Conservation (phyloP, 306 rosid genomes). For the Senna tora region DNA sequence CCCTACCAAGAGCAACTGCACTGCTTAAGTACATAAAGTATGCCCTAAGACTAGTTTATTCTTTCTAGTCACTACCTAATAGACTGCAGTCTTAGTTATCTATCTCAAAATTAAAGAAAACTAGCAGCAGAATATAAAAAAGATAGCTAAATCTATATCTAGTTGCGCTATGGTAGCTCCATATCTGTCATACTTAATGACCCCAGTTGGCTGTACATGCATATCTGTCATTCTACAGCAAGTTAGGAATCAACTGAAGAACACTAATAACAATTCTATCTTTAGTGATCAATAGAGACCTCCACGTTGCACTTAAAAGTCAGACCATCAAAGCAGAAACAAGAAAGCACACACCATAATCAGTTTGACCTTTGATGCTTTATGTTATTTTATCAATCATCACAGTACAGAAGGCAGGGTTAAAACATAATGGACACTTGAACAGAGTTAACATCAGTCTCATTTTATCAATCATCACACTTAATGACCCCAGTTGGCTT, state of each 20-base stretch:
- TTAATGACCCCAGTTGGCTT: not conserved
- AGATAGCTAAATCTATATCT: not conserved
- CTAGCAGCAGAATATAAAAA: no score
- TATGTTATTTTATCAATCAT: not conserved
- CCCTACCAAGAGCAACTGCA: slow-evolving; percentile 15
- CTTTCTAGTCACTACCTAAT: no score
- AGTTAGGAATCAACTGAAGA: slow-evolving; percentile 4
- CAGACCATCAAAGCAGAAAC: not conserved
- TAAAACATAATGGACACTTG: not conserved
- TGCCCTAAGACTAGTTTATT: not conserved
- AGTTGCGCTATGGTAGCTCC: not conserved
- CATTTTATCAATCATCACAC: no score
- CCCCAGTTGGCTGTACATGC: not conserved
- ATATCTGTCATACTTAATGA: slow-evolving; percentile 5
- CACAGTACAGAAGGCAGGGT: not conserved
- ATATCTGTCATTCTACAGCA: not conserved
- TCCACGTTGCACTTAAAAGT: not conserved
- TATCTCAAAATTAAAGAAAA: not conserved
- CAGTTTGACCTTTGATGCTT: slow-evolving; percentile 1
- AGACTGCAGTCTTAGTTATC: not conserved
- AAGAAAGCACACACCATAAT: not conserved
- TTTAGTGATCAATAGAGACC: not conserved
- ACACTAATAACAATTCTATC: not conserved
- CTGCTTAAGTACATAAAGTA: not conserved
- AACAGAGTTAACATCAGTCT: not conserved